phyloP scores from a whole-genome alignment of 2,329 filamentous ascomycete genomes.

The Colletotrichum abscissum region DNA sequence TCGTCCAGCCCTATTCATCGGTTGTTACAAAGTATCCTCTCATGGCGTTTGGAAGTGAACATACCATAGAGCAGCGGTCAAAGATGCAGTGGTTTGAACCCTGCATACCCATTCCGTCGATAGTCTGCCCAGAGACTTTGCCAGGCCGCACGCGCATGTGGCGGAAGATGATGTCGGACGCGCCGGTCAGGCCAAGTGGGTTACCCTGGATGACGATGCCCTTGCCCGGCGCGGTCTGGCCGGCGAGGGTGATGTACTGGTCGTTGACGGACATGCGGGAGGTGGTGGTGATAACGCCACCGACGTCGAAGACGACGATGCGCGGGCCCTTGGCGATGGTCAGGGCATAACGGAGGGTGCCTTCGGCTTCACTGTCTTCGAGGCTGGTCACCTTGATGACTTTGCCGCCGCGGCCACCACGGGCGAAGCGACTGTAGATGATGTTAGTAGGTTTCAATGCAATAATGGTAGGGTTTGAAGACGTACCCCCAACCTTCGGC shows the following conservation, averaged over 20 bases:
- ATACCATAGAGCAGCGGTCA: conserved; percentile 46
- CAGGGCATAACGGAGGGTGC: conserved; percentile 49
- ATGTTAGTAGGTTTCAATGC: not conserved
- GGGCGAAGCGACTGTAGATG: conserved; percentile 41
- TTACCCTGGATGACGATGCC: conserved; percentile 47
- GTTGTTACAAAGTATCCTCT: too few relatives aligned
- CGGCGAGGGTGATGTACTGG: conserved; percentile 57
- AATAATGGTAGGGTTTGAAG: fast-evolving
- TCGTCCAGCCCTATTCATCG: conserved; percentile 42
- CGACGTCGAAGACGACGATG: conserved; percentile 59
- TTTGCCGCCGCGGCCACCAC: conserved; percentile 48
- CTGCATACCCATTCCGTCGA: conserved; percentile 49
- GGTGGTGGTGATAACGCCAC: conserved; percentile 58
- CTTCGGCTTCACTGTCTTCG: conserved; percentile 43
- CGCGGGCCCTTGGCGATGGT: conserved; percentile 53
- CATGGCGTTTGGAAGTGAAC: not conserved
- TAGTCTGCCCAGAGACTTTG: conserved; percentile 43
- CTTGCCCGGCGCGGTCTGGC: conserved; percentile 60
- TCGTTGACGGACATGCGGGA: conserved; percentile 55
- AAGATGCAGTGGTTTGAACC: conserved; percentile 48
- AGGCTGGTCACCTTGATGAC: conserved; percentile 51
- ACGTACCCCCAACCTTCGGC: conserved; percentile 49
- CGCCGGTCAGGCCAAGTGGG: conserved; percentile 45
- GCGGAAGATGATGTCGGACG: conserved; percentile 42
- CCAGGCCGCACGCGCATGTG: conserved; percentile 44